Evolutionary conservation across 2,329 filamentous ascomycete genomes (phyloP), one percentile per base, ranked within the genome.

Genomic region (Albophoma yamanashiensis): DNA sequence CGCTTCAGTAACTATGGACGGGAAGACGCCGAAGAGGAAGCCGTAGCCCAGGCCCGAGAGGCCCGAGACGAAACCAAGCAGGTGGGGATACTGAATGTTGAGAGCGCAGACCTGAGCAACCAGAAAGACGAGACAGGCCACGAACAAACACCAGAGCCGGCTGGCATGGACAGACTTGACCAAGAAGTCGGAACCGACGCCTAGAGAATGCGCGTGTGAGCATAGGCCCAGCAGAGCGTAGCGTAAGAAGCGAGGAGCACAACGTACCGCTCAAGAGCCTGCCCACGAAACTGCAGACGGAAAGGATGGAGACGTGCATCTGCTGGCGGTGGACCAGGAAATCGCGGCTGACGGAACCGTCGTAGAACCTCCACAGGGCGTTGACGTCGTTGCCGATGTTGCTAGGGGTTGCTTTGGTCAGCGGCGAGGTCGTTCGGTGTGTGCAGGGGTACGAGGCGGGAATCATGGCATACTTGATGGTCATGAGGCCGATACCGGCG

Each of bases 401-500:
- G 77, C 91, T 96, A 66, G 27, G 50, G 27, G 50, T 14, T 56
- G 27, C 17, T 50, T 60, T 40, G 57, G 27, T 59, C 58, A 56
- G 55, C 14, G 1, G 45, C 25, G 52, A 38, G 42, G 22, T 2
- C 20, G 11, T 5, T 55, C 14, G 36, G 31, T 9, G 31, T 9
- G 17, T 58, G 57, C 38, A 36, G 25, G 25, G 31, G 14, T 52
- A 47, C 31, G 31, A 12, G 20, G 40, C 31, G 40, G 31, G n/a
- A 6, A 15, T 17, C 14, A 20, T 39, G 1, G 78, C 89, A 74
- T 80, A 96, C 92, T 99, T 99, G 76, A 99, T 99, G 0, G 93
- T 97, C 94, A 99, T 99, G 65, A 99, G 78, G 14, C 94, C 94
- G 67, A 97, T 89, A 58, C 94, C 94, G 6, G 92, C 91, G 63